Conservation (phyloP, 768 basidiomycete genomes). For the Auriscalpium vulgare region DNA sequence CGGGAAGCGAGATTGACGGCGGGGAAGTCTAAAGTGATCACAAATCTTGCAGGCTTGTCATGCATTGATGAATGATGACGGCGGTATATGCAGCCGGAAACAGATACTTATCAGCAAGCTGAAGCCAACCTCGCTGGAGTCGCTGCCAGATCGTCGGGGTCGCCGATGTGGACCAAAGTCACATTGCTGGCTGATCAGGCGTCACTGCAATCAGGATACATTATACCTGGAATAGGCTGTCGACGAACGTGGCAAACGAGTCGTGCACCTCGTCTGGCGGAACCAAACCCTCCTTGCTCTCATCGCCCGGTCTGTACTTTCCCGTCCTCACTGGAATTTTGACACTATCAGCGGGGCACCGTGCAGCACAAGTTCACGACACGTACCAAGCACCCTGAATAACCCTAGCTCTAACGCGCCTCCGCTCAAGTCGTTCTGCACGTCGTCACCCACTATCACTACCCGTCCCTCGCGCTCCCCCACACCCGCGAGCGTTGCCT, state of each 20-base stretch:
- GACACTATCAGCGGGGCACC: not conserved
- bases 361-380: not conserved
- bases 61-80: too few species aligned
- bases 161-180: too few species aligned
- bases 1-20: too few species aligned
- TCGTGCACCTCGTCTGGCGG: constrained; percentile 48
- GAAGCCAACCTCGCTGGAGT: too few species aligned
- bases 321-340: constrained; percentile 49
- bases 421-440: constrained; percentile 53
- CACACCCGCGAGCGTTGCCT: constrained; percentile 31
- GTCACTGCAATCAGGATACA: not conserved
- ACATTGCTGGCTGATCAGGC: too few species aligned
- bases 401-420: constrained; percentile 54
- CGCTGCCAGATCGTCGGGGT: too few species aligned
- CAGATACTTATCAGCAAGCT: too few species aligned
- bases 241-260: constrained; percentile 47
- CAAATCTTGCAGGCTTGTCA: too few species aligned
- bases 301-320: constrained; percentile 60
- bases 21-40: too few species aligned
- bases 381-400: constrained; percentile 54
- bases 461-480: constrained; percentile 18
- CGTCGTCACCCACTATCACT: constrained; percentile 61
- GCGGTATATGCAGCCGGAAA: too few species aligned
- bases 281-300: constrained; percentile 27
- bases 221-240: constrained; percentile 28